These are phyloP conservation scores for Plasmodium vivax DNA, from an alignment of 169 alveolate species.

Conservation along the genomic window DNA sequence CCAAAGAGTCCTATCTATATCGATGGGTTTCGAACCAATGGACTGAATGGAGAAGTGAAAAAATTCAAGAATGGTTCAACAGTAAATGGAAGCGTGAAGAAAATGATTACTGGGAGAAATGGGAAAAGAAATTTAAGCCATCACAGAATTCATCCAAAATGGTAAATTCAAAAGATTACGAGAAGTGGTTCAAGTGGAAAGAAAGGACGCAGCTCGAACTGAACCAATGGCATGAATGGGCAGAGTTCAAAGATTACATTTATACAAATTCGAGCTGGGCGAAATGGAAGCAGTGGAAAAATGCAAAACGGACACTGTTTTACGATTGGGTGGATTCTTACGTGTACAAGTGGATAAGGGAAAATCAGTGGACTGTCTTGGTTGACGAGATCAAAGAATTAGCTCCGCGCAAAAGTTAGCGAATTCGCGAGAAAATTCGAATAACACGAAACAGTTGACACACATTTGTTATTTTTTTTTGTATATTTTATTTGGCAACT, in stretches of 20 bases:
- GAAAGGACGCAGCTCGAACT: background rate
- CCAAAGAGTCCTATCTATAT: slow-evolving; percentile 1
- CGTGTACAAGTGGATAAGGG: background rate
- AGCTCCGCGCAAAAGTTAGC: background rate
- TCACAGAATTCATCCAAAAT: background rate
- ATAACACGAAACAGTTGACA: background rate
- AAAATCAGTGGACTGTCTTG: background rate
- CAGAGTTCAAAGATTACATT: background rate
- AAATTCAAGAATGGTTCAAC: background rate
- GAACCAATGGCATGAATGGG: background rate
- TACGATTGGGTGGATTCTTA: background rate
- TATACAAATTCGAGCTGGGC: background rate
- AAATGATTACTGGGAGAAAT: slow-evolving; percentile 4
- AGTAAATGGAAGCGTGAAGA: slow-evolving; percentile 15
- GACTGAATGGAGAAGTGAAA: slow-evolving; percentile 6
- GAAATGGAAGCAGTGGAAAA: background rate
- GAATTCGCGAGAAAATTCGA: background rate
- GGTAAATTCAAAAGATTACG: background rate
- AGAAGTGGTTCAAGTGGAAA: background rate
- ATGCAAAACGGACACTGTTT: background rate
- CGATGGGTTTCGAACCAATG: background rate
- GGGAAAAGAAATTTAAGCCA: background rate
- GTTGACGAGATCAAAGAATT: background rate
- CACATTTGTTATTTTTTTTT: background rate
- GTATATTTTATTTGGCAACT: background rate